Evolutionary conservation across 345 rosid species (phyloP).

Genomic region (Clausena lansium): DNA sequence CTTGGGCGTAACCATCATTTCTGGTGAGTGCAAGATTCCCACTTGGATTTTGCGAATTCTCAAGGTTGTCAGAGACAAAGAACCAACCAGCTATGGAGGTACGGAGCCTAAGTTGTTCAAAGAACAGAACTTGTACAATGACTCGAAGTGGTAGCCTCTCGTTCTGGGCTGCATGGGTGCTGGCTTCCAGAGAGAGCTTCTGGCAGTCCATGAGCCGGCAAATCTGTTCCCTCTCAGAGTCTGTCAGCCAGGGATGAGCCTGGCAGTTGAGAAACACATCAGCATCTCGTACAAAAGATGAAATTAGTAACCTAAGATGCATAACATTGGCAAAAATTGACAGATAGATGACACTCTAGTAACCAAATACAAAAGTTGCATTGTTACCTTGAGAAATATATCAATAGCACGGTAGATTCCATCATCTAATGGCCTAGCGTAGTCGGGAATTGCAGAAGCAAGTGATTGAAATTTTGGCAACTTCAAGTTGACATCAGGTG

Average conservation of each 20-base stretch:
- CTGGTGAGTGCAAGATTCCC: constrained; percentile 44
- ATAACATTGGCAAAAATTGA: background rate
- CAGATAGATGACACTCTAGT: background rate
- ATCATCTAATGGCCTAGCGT: constrained; percentile 74
- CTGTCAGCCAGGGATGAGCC: constrained; percentile 94
- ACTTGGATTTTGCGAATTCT: constrained; percentile 37
- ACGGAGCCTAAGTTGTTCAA: constrained; percentile 83
- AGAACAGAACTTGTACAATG: constrained; percentile 85
- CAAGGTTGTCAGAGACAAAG: constrained; percentile 58
- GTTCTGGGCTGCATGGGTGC: constrained; percentile 91
- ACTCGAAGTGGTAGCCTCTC: constrained; percentile 88
- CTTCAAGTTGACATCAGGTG: constrained; percentile 85
- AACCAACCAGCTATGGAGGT: constrained; percentile 74
- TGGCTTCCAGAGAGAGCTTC: constrained; percentile 86
- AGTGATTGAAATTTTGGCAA: constrained; percentile 63
- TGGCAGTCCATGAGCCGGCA: constrained; percentile 84
- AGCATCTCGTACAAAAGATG: background rate
- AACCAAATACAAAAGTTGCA: background rate
- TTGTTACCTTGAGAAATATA: constrained; percentile 74
- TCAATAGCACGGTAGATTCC: constrained; percentile 91
- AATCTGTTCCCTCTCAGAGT: constrained; percentile 70
- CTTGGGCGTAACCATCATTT: constrained; percentile 23
- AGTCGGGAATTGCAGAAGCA: constrained; percentile 66
- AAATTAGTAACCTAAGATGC: background rate
- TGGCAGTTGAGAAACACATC: constrained; percentile 25